phyloP scores from a whole-genome alignment of 176 grass and related monocot genomes.

The Carex cristatella region DNA sequence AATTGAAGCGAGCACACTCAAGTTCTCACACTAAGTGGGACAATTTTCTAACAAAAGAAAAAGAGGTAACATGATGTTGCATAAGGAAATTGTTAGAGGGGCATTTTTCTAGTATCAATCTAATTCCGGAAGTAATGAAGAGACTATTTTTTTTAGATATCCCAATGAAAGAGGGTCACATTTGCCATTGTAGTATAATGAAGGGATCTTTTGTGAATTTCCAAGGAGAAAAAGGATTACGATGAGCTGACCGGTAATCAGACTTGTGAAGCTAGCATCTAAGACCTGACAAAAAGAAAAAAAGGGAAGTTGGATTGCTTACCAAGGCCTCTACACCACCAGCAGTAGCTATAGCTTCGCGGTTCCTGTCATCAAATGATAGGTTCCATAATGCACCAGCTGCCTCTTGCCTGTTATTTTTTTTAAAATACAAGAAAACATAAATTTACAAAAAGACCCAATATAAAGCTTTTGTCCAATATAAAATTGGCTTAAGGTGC shows the following conservation, averaged over 20 bases:
- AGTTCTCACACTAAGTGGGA: background rate
- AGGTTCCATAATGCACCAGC: slow-evolving; percentile 99
- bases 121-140: background rate
- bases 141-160: background rate
- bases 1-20: background rate
- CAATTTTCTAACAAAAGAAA: background rate
- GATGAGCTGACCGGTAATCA: background rate
- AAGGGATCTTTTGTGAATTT: background rate
- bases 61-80: background rate
- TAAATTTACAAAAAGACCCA: slow-evolving; percentile 21
- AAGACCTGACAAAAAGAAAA: background rate
- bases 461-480: background rate
- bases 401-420: slow-evolving; percentile 83
- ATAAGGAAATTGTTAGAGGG: background rate
- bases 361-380: slow-evolving; percentile 99
- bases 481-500: background rate
- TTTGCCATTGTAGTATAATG: background rate
- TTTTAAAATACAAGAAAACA: slow-evolving; percentile 17
- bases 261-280: background rate
- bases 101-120: background rate
- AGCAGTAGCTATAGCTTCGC: slow-evolving; percentile 89
- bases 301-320: slow-evolving; percentile 8
- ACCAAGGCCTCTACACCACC: slow-evolving; percentile 97
- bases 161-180: background rate
- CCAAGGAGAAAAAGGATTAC: background rate